Percentiles rank a stretch among this genome's conserved stretches.
phyloP scores from a whole-genome alignment of 805 yeast genomes.

The Hanseniaspora clermontiae region DNA sequence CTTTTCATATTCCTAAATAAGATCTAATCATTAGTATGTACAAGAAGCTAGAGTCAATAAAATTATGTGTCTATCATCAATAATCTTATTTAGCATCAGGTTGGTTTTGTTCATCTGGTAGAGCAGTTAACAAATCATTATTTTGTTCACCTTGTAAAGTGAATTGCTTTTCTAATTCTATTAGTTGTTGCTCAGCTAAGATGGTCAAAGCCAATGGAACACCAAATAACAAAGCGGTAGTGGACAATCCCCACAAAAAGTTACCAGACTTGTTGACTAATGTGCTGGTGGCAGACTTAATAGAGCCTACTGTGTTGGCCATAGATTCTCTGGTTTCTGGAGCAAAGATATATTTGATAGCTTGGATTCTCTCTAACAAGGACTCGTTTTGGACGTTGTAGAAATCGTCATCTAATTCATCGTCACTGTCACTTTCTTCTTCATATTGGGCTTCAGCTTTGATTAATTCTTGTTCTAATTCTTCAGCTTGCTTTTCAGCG shows the following conservation, averaged over 20 bases:
- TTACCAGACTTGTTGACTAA: conserved; percentile 50
- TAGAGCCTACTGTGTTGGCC: conserved; percentile 27
- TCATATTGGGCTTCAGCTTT: conserved; percentile 29
- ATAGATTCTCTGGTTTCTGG: conserved; percentile 64
- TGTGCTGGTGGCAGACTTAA: not conserved
- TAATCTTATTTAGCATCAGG: conserved; percentile 12
- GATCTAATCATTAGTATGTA: conserved; percentile 5
- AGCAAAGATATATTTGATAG: conserved; percentile 82
- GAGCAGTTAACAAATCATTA: conserved; percentile 44
- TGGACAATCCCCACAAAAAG: conserved; percentile 72
- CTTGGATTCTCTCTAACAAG: conserved; percentile 71
- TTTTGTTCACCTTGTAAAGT: conserved; percentile 60
- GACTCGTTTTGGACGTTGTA: conserved; percentile 81
- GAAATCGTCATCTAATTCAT: conserved; percentile 37
- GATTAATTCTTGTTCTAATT: conserved; percentile 26
- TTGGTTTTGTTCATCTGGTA: conserved; percentile 46
- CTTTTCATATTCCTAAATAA: not conserved
- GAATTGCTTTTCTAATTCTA: conserved; percentile 88
- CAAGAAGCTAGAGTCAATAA: not conserved
- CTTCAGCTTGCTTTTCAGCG: conserved; percentile 24
- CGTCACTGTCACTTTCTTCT: conserved; percentile 32
- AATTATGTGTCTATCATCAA: not conserved
- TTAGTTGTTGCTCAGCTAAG: conserved; percentile 82
- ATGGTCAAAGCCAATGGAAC: conserved; percentile 86
- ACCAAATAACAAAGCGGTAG: conserved; percentile 75